Evolutionary conservation across 495 filamentous ascomycete genomes (phyloP).

Genomic region (Cenococcum geophilum): DNA sequence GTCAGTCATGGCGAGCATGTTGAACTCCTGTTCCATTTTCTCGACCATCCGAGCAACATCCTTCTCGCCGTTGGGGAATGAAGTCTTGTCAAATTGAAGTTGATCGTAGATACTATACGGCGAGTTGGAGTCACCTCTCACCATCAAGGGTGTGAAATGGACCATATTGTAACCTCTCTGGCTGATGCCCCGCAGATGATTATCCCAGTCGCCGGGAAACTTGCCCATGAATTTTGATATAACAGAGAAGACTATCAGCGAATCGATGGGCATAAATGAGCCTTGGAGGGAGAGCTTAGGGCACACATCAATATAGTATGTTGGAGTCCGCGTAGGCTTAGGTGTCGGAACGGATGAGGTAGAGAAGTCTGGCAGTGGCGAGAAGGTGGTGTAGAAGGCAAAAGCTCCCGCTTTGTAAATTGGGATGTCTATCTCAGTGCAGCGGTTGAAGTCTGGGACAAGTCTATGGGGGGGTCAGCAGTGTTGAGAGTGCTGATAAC

Average conservation of each 20-base stretch:
- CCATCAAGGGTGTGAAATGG: conserved; percentile 92
- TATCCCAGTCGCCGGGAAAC: conserved; percentile 82
- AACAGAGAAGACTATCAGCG: conserved; percentile 86
- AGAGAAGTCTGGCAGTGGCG: conserved; percentile 74
- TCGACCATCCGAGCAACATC: conserved; percentile 71
- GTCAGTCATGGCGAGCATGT: conserved; percentile 83
- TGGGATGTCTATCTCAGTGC: conserved; percentile 79
- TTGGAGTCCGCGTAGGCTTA: conserved; percentile 58
- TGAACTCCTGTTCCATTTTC: conserved; percentile 78
- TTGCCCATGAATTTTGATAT: conserved; percentile 97
- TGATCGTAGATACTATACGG: conserved; percentile 97
- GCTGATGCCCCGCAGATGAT: conserved; percentile 77
- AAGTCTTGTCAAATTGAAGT: conserved; percentile 70
- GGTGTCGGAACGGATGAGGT: conserved; percentile 46
- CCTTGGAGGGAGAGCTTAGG: conserved; percentile 71
- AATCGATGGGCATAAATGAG: conserved; percentile 66
- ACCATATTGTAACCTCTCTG: conserved; percentile 96
- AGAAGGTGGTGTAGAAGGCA: conserved; percentile 91
- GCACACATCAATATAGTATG: conserved; percentile 83
- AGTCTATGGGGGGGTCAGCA: conserved; percentile 51
- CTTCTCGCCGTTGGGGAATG: conserved; percentile 80
- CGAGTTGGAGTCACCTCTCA: conserved; percentile 84
- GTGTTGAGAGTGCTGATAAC: neutral
- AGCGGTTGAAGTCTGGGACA: conserved; percentile 84
- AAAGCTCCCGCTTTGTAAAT: conserved; percentile 83